These are phyloP conservation scores for Diaporthe sp. DNA, from an alignment of 2,329 filamentous ascomycete genomes.

Conservation along the genomic window DNA sequence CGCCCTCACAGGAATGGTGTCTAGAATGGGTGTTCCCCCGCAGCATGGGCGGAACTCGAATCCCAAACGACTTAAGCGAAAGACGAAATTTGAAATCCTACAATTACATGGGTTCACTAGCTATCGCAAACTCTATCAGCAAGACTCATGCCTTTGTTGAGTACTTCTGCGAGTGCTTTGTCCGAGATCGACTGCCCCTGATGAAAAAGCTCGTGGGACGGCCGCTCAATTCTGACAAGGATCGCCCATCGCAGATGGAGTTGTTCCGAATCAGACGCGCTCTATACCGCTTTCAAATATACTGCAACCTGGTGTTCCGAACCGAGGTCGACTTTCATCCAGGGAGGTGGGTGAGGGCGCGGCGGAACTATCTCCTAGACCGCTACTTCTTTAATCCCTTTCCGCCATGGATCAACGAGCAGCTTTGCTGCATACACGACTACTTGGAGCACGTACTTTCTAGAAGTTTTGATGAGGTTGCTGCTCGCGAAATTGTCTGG, in stretches of 20 bases:
- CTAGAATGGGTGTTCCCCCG: background rate
- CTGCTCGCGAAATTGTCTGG: slow-evolving; percentile 10
- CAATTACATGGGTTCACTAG: background rate
- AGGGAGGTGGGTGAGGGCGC: too few relatives aligned
- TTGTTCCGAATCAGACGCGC: background rate
- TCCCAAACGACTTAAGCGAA: background rate
- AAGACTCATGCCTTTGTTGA: background rate
- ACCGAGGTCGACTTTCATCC: background rate
- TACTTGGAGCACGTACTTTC: background rate
- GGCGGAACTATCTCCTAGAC: background rate
- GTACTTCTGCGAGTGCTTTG: background rate
- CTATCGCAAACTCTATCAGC: background rate
- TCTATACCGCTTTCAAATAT: slow-evolving; percentile 21
- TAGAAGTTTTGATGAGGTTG: slow-evolving; percentile 7
- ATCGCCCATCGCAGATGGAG: background rate
- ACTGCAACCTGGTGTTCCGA: background rate
- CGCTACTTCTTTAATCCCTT: background rate
- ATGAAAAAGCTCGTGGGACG: background rate
- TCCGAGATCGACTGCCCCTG: background rate
- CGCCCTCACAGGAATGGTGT: background rate
- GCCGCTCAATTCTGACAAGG: too few relatives aligned
- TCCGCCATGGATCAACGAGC: slow-evolving; percentile 11
- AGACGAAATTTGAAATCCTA: background rate
- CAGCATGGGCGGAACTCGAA: fast-evolving
- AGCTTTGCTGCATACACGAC: slow-evolving; percentile 26